Evolutionary conservation across 225 moss, liverwort and hornwort species (phyloP), one percentile per base, ranked within the genome.

Genomic region (Marchantia polymorpha): DNA sequence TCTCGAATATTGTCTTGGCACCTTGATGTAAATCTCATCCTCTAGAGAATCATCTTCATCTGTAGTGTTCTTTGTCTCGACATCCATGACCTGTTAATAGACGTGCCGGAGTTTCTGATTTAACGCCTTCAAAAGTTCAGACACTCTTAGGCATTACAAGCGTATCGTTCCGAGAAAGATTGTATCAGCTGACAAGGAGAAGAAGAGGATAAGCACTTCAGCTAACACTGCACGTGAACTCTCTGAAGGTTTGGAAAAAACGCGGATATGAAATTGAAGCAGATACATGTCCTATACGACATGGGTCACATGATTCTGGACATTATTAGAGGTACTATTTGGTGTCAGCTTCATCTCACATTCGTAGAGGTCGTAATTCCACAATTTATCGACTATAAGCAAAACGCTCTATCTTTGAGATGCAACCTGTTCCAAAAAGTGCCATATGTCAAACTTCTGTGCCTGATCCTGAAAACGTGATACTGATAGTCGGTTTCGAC

Each of bases 1-100:
- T 76, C 61, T 87, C n/a, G 87, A 87, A 47, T 87, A 84, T n/a
- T 84, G 84, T 47, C 87, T 87, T 13, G 84, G 84, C 7, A 84
- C 77, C 53, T 68, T 87, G 56, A 87, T 84, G 87, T 85, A 78
- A 53, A 71, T 65, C 48, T 27, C 23, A 0, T 9, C 19, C 53
- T 73, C 27, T 2, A 56, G 3, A 20, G 15, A 58, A 7, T 69
- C 13, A 25, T 61, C 61, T 12, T 17, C 4, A 17, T 27, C 9
- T 65, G 29, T 65, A 11, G 27, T 26, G 25, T 9, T 26, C 29
- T 27, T 29, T 29, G 10, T 65, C 29, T 65, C 27, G 8, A 65
- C 29, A 27, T 29, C 65, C 9, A 27, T 29, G 65, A 26, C 39
- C 39, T 39, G 39, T 39, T 2, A 39, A 39, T 39, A 39, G 39